Evolutionary conservation across 2,329 filamentous ascomycete genomes (phyloP).

Genomic region (Colletotrichum sansevieriae): DNA sequence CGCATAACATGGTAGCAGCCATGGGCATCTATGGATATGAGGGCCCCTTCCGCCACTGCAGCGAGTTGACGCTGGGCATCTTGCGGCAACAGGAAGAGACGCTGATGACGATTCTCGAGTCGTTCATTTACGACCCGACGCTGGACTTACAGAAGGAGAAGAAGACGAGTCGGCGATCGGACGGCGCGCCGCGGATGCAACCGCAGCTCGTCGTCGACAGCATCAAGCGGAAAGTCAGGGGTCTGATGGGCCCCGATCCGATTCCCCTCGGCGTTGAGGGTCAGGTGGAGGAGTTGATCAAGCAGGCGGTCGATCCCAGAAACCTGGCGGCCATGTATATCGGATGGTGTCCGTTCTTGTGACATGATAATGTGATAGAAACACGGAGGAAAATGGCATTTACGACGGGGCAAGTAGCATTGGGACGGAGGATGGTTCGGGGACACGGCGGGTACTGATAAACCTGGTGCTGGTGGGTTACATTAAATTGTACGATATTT

Average conservation of each 20-base stretch:
- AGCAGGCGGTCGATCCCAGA: conserved; percentile 82
- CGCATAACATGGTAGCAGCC: conserved; percentile 98
- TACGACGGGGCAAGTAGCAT: background rate
- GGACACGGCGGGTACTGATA: background rate
- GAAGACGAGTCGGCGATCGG: conserved; percentile 61
- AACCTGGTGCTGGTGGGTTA: conserved; percentile 22
- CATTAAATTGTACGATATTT: conserved; percentile 1
- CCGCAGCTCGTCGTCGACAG: conserved; percentile 86
- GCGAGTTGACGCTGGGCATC: conserved; percentile 87
- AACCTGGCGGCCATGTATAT: conserved; percentile 97
- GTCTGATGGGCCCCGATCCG: conserved; percentile 85
- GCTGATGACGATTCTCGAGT: conserved; percentile 96
- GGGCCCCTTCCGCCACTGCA: conserved; percentile 90
- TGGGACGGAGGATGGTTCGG: background rate
- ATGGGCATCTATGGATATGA: conserved; percentile 97
- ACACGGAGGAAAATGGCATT: background rate
- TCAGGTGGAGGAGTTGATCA: conserved; percentile 95
- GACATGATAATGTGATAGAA: conserved; percentile 28
- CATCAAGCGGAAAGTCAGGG: conserved; percentile 88
- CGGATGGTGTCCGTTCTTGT: conserved; percentile 82
- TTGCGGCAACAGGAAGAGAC: conserved; percentile 94
- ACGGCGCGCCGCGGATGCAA: conserved; percentile 61
- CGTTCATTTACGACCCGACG: conserved; percentile 96
- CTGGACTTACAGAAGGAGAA: conserved; percentile 87
- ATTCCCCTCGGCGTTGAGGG: conserved; percentile 96